These are phyloP conservation scores for Hymenoscyphus albidus DNA, from an alignment of 2,329 filamentous ascomycete species.

Conservation along the genomic window DNA sequence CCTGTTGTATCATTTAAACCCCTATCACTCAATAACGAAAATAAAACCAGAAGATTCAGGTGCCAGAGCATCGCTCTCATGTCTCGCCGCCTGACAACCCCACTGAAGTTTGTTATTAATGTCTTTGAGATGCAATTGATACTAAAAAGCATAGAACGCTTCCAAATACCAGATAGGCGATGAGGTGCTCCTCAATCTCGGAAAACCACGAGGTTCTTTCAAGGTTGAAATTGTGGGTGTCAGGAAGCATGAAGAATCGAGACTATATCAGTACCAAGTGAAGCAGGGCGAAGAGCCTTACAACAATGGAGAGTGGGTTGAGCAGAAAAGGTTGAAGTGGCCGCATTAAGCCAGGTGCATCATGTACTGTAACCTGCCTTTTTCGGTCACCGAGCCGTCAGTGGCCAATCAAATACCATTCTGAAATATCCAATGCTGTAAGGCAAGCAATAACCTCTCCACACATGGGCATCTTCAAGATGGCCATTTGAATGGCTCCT, in stretches of 20 bases:
- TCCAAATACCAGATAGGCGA: not conserved
- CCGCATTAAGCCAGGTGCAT: not conserved
- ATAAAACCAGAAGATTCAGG: not conserved
- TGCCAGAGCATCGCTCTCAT: not conserved
- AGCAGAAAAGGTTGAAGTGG: not conserved
- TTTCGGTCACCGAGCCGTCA: not conserved
- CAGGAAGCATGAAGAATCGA: not conserved
- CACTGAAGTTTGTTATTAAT: not conserved
- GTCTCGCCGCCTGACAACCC: not conserved
- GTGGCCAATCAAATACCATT: not conserved
- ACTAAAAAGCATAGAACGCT: not conserved
- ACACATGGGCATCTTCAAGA: too few relatives aligned
- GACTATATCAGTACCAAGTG: constrained; percentile 12
- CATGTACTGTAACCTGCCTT: not conserved
- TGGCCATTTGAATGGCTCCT: too few relatives aligned
- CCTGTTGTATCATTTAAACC: not conserved
- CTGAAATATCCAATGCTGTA: not conserved
- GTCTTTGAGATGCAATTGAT: not conserved
- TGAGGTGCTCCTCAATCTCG: not conserved
- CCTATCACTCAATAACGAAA: not conserved
- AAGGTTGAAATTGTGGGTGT: constrained; percentile 1
- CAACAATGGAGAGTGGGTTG: constrained; percentile 15
- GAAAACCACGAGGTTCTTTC: not conserved
- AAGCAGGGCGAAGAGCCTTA: constrained; percentile 11
- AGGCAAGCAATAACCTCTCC: not conserved